Conservation (phyloP, 257 asterid genomes). For the Solanum sejunctum region DNA sequence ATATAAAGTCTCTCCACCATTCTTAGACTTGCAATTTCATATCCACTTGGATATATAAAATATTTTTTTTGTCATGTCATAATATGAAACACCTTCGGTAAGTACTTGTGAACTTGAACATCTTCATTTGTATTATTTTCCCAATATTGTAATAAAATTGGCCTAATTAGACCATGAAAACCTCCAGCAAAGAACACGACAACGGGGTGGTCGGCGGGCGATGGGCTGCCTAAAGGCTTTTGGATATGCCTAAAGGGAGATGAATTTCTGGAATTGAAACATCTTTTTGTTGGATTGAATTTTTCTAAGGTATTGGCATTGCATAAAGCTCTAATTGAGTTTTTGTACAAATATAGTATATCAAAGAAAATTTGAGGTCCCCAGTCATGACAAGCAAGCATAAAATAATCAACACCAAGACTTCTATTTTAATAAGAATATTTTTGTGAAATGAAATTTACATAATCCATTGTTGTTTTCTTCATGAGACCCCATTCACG, state of each 20-base stretch:
- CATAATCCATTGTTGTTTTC: constrained; percentile 12
- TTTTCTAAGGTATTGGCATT: constrained; percentile 54
- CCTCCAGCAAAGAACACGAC: constrained; percentile 65
- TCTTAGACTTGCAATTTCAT: constrained; percentile 85
- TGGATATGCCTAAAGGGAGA: constrained; percentile 27
- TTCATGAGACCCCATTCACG: constrained; percentile 43
- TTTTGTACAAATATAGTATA: constrained; percentile 27
- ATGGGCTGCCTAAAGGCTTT: constrained; percentile 40
- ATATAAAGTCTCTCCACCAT: constrained; percentile 68
- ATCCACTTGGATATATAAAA: constrained; percentile 84
- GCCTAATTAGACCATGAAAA: constrained; percentile 79
- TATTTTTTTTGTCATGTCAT: constrained; percentile 55
- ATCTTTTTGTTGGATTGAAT: constrained; percentile 39
- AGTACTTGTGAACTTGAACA: constrained; percentile 42
- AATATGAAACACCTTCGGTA: constrained; percentile 49
- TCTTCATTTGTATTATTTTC: constrained; percentile 47
- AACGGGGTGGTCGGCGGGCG: constrained; percentile 28
- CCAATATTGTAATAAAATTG: constrained; percentile 63
- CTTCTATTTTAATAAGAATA: constrained; percentile 72
- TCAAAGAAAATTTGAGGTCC: constrained; percentile 54
- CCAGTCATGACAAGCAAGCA: constrained; percentile 84
- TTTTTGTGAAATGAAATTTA: constrained; percentile 14
- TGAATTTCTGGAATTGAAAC: constrained; percentile 56
- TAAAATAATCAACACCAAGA: constrained; percentile 69
- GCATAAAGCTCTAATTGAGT: constrained; percentile 51